Evolutionary conservation across 1,284 basidiomycete species (phyloP), one percentile per base, ranked within the genome.

Genomic region (Puccinia coronata): DNA sequence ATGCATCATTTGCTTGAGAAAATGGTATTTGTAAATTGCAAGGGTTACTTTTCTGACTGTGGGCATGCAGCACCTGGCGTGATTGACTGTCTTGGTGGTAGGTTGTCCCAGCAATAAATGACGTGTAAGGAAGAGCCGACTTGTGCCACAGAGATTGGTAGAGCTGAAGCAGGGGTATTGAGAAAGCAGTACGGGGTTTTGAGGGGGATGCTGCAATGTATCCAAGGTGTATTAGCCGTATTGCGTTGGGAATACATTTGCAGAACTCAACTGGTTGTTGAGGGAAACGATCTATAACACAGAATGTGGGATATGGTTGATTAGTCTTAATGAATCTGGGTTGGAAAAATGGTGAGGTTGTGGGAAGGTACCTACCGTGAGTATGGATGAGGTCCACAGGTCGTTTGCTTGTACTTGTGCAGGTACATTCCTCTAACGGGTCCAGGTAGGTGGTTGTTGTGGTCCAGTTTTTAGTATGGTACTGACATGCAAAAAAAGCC

Each of bases 131-230:
- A n/a, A 39, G 14, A 6, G 36, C 55, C 1, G 73, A 59, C 11
- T 28, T 25, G 4, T 47, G 34, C 57, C 73, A 63, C 14, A 75
- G 36, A 28, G 14, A 23, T 18, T 75, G 55, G 43, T 75, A 31
- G 9, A 75, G 20, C 57, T 63, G 28, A 23, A 75, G 3, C 18
- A 75, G 23, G 3, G 36, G 55, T 36, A 75, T 47, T 20, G 53
- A 61, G 31, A 76, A 76, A 11, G 57, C 57, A 8, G 73, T 76
- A 0, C 12, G 43, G 41, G 73, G 73, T 61, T 18, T 28, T 14
- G 39, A 18, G 43, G 73, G 31, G 0, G 57, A 63, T 16, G 55
- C 36, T 25, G 73, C 28, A 43, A 75, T 34, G n/a, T 63, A 75
- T 39, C 73, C 53, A 39, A 20, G 36, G 23, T 75, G 43, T 14